Evolutionary conservation across 305 asterid genomes (phyloP).

Genomic region (Solanum hybrid): DNA sequence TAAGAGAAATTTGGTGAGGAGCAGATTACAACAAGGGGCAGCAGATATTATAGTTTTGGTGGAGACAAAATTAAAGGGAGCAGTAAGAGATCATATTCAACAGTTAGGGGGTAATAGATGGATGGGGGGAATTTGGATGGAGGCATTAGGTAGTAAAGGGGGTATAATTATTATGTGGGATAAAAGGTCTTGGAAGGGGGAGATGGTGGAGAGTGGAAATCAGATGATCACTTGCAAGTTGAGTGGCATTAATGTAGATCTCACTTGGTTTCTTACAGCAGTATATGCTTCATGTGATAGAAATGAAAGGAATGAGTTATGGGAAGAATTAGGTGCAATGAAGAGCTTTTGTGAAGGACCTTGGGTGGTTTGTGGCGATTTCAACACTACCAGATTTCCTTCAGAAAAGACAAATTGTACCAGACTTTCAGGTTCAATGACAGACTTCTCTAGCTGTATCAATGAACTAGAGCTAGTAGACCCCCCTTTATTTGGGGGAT

Average conservation of each 20-base stretch:
- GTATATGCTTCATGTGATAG: not conserved
- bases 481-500: not conserved
- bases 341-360: not conserved
- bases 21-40: too few species aligned
- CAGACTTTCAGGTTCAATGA: not conserved
- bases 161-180: not conserved
- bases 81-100: not conserved
- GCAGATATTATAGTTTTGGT: too few species aligned
- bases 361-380: not conserved
- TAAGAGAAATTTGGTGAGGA: too few species aligned
- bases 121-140: not conserved
- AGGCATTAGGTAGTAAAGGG: not conserved
- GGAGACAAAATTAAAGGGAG: not conserved
- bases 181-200: not conserved
- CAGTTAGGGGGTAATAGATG: not conserved
- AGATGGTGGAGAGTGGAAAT: not conserved
- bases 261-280: not conserved
- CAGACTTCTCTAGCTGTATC: not conserved
- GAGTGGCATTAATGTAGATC: not conserved
- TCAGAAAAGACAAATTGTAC: not conserved
- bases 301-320: not conserved
- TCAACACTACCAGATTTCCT: not conserved
- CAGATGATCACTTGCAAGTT: not conserved
- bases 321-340: not conserved
- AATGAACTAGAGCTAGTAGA: not conserved